These are phyloP conservation scores for Hypoxylon fuscum DNA, from an alignment of 495 filamentous ascomycete species.

Conservation along the genomic window DNA sequence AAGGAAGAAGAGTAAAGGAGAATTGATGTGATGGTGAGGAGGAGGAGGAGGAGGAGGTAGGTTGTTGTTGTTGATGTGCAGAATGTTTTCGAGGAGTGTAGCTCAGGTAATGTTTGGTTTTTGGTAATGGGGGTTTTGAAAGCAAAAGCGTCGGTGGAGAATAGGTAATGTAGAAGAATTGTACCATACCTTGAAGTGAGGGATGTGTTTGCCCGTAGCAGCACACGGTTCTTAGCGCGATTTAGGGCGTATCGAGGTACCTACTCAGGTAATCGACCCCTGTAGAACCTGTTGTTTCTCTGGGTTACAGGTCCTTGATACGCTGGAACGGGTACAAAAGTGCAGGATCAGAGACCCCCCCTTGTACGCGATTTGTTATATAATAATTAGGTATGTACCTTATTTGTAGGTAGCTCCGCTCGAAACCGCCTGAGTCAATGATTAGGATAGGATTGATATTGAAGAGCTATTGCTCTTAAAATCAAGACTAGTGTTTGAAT, in stretches of 20 bases:
- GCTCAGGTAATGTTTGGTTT: slow-evolving; percentile 46
- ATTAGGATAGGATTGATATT: slow-evolving; percentile 9
- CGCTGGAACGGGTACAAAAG: not conserved
- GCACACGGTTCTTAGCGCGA: slow-evolving; percentile 37
- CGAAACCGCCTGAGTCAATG: slow-evolving; percentile 9
- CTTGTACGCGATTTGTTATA: slow-evolving; percentile 20
- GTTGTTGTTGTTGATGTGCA: slow-evolving; percentile 28
- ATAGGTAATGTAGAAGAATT: slow-evolving; percentile 5
- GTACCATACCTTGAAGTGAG: slow-evolving; percentile 30
- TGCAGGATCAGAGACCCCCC: no score
- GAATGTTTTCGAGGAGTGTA: slow-evolving; percentile 42
- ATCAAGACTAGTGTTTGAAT: slow-evolving; percentile 16
- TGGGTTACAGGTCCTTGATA: not conserved
- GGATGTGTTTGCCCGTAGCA: slow-evolving; percentile 22
- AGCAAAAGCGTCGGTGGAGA: slow-evolving; percentile 21
- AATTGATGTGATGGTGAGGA: slow-evolving; percentile 28
- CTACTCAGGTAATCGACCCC: slow-evolving; percentile 11
- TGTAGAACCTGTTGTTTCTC: slow-evolving; percentile 2
- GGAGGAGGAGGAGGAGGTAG: slow-evolving; percentile 24
- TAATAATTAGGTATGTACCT: no score
- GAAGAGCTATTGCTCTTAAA: slow-evolving; percentile 30
- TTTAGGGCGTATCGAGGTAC: not conserved
- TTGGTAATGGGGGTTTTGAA: slow-evolving; percentile 23
- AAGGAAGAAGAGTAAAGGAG: slow-evolving; percentile 41
- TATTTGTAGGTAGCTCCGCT: slow-evolving; percentile 7